A percentile compares a stretch with the other conserved stretches of the same genome.
Evolutionary conservation across 2,329 filamentous ascomycete species (phyloP).

Genomic region (Paraconiothyrium sp.): DNA sequence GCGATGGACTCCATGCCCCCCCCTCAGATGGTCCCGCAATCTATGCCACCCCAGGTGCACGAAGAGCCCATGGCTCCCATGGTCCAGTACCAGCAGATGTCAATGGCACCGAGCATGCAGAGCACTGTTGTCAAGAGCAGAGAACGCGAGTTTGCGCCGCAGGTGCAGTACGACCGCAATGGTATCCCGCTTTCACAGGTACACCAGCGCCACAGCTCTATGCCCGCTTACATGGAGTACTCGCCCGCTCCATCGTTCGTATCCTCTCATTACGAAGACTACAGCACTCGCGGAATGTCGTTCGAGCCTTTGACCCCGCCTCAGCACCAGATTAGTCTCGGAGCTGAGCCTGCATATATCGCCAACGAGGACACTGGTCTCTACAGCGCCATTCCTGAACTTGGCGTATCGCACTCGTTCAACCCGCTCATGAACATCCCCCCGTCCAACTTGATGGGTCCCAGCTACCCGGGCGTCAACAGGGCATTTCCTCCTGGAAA

Average conservation of each 20-base stretch:
- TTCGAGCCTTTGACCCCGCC: slow-evolving; percentile 97
- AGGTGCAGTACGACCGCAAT: slow-evolving; percentile 90
- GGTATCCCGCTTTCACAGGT: slow-evolving; percentile 83
- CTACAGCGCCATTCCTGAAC: slow-evolving; percentile 93
- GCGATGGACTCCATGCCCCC: slow-evolving; percentile 94
- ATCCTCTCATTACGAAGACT: slow-evolving; percentile 98
- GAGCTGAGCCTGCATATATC: slow-evolving; percentile 93
- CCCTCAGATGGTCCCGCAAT: slow-evolving; percentile 78
- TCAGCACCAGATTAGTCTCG: slow-evolving; percentile 83
- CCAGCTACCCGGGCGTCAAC: slow-evolving; percentile 78
- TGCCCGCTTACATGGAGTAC: slow-evolving; percentile 98
- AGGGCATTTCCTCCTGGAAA: slow-evolving; percentile 76
- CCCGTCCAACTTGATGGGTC: slow-evolving; percentile 81
- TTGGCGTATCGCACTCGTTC: slow-evolving; percentile 77
- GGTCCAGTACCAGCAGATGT: slow-evolving; percentile 77
- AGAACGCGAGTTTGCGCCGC: slow-evolving; percentile 78
- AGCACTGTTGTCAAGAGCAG: slow-evolving; percentile 80
- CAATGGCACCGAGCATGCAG: slow-evolving; percentile 76
- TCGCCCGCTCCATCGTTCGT: slow-evolving; percentile 97
- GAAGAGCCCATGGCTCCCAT: slow-evolving; percentile 70
- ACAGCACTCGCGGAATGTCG: slow-evolving; percentile 93
- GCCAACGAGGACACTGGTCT: slow-evolving; percentile 97
- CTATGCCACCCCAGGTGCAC: slow-evolving; percentile 61
- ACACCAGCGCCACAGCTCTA: slow-evolving; percentile 95
- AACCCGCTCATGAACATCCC: slow-evolving; percentile 92